Conservation (phyloP, 2,329 filamentous ascomycete genomes). For the Daldinia eschscholtzii region DNA sequence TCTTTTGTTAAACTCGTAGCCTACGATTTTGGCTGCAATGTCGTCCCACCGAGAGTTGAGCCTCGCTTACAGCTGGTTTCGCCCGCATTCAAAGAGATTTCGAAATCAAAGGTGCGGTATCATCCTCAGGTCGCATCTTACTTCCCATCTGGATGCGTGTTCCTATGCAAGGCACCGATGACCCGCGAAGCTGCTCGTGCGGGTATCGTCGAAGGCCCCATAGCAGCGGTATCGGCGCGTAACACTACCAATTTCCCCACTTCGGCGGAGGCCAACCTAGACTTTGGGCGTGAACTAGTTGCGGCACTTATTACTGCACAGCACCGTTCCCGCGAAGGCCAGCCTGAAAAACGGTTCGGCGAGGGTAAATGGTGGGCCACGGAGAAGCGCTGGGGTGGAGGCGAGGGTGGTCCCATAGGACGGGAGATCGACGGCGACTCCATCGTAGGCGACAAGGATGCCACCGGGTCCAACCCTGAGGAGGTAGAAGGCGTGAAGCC, state of each 20-base stretch:
- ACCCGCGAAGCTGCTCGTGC: slow-evolving; percentile 71
- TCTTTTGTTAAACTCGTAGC: slow-evolving; percentile 74
- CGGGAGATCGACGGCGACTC: slow-evolving; percentile 67
- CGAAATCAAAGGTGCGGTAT: slow-evolving; percentile 9
- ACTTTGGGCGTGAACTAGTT: slow-evolving; percentile 71
- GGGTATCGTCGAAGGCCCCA: slow-evolving; percentile 71
- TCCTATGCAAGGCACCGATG: slow-evolving; percentile 70
- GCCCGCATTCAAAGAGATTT: slow-evolving; percentile 39
- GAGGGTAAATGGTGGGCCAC: slow-evolving; percentile 73
- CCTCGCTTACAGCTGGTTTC: slow-evolving; percentile 68
- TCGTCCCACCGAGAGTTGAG: slow-evolving; percentile 67
- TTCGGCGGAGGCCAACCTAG: slow-evolving; percentile 69
- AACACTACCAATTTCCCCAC: slow-evolving; percentile 64
- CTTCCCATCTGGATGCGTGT: slow-evolving; percentile 69
- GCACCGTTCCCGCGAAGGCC: slow-evolving; percentile 70
- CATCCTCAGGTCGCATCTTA: slow-evolving; percentile 62
- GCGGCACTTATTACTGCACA: slow-evolving; percentile 73
- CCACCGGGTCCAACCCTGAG: slow-evolving; percentile 9
- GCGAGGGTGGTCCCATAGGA: slow-evolving; percentile 72
- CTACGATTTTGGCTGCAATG: slow-evolving; percentile 75
- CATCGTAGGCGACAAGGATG: slow-evolving; percentile 61
- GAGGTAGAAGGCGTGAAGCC: slow-evolving; percentile 1
- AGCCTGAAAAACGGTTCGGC: slow-evolving; percentile 67
- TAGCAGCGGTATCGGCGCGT: slow-evolving; percentile 71
- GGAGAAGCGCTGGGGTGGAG: slow-evolving; percentile 72